A percentile compares a stretch with the other conserved stretches of the same genome.
These are phyloP conservation scores for Coemansia sp. DNA, from an alignment of 192 early-diverging fungal genomes.

Conservation along the genomic window DNA sequence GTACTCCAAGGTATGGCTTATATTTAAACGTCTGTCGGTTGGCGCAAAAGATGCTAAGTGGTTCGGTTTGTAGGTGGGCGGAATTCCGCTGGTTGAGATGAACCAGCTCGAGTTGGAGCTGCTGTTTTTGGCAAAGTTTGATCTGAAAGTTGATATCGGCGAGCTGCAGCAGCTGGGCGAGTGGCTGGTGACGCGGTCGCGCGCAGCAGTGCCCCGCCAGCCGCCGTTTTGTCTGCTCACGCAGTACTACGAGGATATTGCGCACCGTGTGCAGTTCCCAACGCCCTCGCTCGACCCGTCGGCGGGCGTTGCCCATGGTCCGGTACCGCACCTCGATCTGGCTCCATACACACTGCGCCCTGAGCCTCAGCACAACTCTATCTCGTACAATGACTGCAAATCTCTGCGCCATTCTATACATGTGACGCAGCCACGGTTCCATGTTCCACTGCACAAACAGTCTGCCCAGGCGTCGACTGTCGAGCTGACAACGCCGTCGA, in stretches of 20 bases:
- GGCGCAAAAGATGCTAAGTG: too few species aligned
- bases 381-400: background rate
- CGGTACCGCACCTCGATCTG: conserved; percentile 13
- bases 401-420: background rate
- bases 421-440: background rate
- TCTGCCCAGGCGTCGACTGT: background rate
- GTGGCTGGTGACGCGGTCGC: conserved; percentile 49
- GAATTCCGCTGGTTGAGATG: conserved; percentile 66
- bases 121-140: conserved; percentile 68
- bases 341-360: background rate
- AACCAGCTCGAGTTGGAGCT: conserved; percentile 78
- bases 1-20: conserved; percentile 58
- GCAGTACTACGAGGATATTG: conserved; percentile 20
- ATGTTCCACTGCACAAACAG: background rate
- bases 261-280: conserved; percentile 7
- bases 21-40: background rate
- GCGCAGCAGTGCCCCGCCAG: background rate
- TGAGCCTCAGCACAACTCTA: background rate
- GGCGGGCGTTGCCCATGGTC: background rate
- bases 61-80: conserved; percentile 60
- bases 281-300: conserved; percentile 10
- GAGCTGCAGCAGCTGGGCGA: conserved; percentile 65
- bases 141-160: conserved; percentile 62
- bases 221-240: conserved; percentile 15
- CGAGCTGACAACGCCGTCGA: conserved; percentile 30